Base-by-base conservation (phyloP, 2,329 filamentous ascomycete species). In the Hymenoscyphus scutula region DNA sequence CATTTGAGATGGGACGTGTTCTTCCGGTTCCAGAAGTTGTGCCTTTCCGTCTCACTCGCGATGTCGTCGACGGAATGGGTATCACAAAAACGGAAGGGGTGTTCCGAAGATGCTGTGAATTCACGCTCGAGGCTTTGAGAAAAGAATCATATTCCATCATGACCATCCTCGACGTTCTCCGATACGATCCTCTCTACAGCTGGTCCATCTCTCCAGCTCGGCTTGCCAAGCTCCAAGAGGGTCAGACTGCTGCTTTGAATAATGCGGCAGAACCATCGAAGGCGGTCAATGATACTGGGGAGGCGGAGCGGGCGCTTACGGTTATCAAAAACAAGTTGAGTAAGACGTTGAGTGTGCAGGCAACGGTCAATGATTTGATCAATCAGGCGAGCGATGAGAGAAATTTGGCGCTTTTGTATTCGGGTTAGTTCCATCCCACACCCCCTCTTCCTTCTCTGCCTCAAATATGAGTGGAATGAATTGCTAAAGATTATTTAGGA, bases 91-190 rank as follows among this genome's bases (percentile, higher is more conserved):
- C 93, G 0, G 96, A 99, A 76, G 95, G 95, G 3, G 92, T 98
- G 0, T 99, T 98, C 79, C 86, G 95, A 7, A 87, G 96, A n/a
- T 98, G 94, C 77, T 99, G 95, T 75, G 96, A 99, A 74, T 98
- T 98, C 74, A 98, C 93, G 0, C 85, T 99, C 34, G 92, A 97
- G 65, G 93, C 96, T 1, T 80, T 99, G 38, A 88, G 95, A n/a
- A 90, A 96, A 71, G 95, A 99, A 75, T 91, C 91, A 13, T 96
- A 97, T 74, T 93, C 90, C 53, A 99, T 99, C 78, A 98, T 97
- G 93, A 98, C 95, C 0, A 92, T 99, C 59, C 85, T 99, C 23
- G 96, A 99, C 73, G 96, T 99, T 25, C 80, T 99, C 63, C 89
- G 96, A n/a, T 98, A 97, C 76, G 95, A 99, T 80, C 96, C 95